Evolutionary conservation across 768 basidiomycete genomes (phyloP), one percentile per base, ranked within the genome.

Genomic region (Mycena haematopus): DNA sequence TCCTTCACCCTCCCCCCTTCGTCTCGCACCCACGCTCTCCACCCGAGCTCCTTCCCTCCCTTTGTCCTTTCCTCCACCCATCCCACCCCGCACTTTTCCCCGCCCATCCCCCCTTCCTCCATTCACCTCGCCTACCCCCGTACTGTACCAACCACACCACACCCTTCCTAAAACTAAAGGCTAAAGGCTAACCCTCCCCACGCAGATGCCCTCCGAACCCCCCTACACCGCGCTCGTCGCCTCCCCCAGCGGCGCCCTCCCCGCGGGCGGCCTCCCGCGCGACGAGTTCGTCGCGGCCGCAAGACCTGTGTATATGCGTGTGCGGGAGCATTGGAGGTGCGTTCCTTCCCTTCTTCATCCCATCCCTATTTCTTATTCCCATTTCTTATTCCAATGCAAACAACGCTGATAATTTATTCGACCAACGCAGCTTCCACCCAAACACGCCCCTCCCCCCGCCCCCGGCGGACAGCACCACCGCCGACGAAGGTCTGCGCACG

Each of bases 251-350:
- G 70, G 69, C 63, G 55, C 51, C 9, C 33, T 60, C 40, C 66
- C 62, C 0, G 21, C 69, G 56, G 52, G 65, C 60, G 46, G 60
- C 46, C 33, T 75, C 70, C 51, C 56, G 51, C 50, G 69, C 56
- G 50, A 62, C 51, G 44, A 71, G 62, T 58, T 75, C 70, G 0
- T 70, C 25, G 65, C 81, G 36, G 72, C 67, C 1, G 75, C 72
- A 21, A 66, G 72, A 13, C 82, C 83, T 14, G 66, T 84, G 44
- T 83, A 77, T 63, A 77, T 84, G 74, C 75, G 77, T 11, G 73
- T 84, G 17, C 75, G 76, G 40, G 82, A 84, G 66, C 80, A 83
- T 53, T 77, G 80, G 54, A 80, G 79, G 63, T 74, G 79, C 69
- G 75, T 75, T 6, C 24, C 11, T 38, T 15, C 17, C n/a, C 17